phyloP scores from a whole-genome alignment of 352 stramenopile species.

The Aphanomyces astaci region DNA sequence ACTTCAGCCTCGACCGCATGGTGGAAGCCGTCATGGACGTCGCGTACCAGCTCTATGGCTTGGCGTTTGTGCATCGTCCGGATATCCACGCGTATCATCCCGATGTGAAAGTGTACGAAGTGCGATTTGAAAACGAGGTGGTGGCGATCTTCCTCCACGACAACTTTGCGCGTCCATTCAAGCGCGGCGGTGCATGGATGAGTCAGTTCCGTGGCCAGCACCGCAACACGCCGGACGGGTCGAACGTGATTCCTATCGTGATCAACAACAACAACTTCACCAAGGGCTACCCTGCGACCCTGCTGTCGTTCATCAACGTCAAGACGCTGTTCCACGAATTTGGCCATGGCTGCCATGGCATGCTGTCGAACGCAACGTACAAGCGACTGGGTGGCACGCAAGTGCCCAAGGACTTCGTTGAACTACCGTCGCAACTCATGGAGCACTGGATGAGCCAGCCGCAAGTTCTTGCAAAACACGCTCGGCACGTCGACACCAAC shows the following conservation, averaged over 20 bases:
- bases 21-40: slow-evolving; percentile 49
- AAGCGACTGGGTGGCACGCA: slow-evolving; percentile 95
- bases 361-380: slow-evolving; percentile 93
- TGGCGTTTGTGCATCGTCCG: slow-evolving; percentile 37
- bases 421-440: slow-evolving; percentile 93
- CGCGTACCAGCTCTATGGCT: slow-evolving; percentile 49
- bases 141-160: slow-evolving; percentile 57
- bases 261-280: slow-evolving; percentile 72
- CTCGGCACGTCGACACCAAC: slow-evolving; percentile 71
- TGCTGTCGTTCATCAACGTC: slow-evolving; percentile 81
- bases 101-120: slow-evolving; percentile 61
- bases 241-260: slow-evolving; percentile 46
- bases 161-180: slow-evolving; percentile 45
- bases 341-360: slow-evolving; percentile 95
- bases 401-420: slow-evolving; percentile 91
- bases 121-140: slow-evolving; percentile 35
- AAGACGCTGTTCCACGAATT: slow-evolving; percentile 99
- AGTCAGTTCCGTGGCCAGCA: slow-evolving; percentile 48
- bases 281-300: slow-evolving; percentile 30
- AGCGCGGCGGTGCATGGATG: slow-evolving; percentile 57
- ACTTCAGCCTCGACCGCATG: slow-evolving; percentile 47
- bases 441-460: slow-evolving; percentile 95
- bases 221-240: slow-evolving; percentile 29
- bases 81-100: slow-evolving; percentile 53
- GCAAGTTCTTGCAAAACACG: slow-evolving; percentile 76